Percentiles rank a stretch among this genome's conserved stretches.
Evolutionary conservation across 2,329 filamentous ascomycete genomes (phyloP).

Genomic region (Chaetomiaceae sp.): DNA sequence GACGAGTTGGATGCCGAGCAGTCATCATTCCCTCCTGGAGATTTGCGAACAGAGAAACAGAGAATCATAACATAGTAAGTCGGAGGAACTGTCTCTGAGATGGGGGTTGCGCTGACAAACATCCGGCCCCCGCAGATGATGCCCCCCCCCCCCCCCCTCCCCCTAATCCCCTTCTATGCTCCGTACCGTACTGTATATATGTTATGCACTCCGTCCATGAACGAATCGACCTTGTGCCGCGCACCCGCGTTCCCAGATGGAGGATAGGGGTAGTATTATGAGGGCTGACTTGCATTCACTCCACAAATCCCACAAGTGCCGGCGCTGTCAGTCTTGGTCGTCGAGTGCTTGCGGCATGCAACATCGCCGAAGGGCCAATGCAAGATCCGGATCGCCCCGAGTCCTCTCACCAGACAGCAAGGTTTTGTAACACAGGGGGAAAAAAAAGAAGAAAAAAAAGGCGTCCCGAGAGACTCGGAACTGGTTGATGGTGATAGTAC

Average conservation of each 20-base stretch:
- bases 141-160: too few species aligned
- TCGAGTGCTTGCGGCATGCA: background rate
- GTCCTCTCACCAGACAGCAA: too few species aligned
- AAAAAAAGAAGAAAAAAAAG: too few species aligned
- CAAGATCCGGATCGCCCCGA: too few species aligned
- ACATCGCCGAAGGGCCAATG: background rate
- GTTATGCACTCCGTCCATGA: background rate
- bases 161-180: too few species aligned
- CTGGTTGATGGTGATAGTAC: too few species aligned
- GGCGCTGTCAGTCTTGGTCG: background rate
- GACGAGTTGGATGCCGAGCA: background rate
- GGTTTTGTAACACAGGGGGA: too few species aligned
- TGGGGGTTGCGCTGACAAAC: background rate
- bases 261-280: background rate
- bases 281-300: background rate
- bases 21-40: background rate
- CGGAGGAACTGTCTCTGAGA: too few species aligned
- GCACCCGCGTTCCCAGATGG: background rate
- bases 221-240: background rate
- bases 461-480: too few species aligned
- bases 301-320: conserved; percentile 1
- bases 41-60: too few species aligned
- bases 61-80: too few species aligned
- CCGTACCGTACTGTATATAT: background rate
- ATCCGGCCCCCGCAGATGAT: too few species aligned